Evolutionary conservation across 2,329 filamentous ascomycete species (phyloP).

Genomic region (Trematosphaeria pertusa): DNA sequence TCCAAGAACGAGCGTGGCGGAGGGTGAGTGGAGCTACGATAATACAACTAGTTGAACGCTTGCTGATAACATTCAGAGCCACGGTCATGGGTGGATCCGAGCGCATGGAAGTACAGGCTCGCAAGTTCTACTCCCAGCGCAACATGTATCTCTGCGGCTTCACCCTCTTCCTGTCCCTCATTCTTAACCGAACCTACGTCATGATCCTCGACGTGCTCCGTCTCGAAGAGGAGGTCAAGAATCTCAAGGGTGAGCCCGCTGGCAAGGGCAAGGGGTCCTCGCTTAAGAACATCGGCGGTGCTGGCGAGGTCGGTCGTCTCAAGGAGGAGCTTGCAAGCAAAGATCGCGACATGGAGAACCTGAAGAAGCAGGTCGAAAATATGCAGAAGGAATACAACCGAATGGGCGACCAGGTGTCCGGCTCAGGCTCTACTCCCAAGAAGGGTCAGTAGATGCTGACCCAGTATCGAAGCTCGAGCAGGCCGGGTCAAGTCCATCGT

Average conservation of each 20-base stretch:
- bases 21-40: slow-evolving; percentile 54
- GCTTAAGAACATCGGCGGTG: slow-evolving; percentile 73
- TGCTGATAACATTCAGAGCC: slow-evolving; percentile 53
- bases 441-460: slow-evolving; percentile 59
- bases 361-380: slow-evolving; percentile 92
- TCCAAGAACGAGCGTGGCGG: slow-evolving; percentile 64
- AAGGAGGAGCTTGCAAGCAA: slow-evolving; percentile 73
- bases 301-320: slow-evolving; percentile 75
- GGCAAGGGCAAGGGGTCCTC: slow-evolving; percentile 70
- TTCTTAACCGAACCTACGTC: slow-evolving; percentile 98
- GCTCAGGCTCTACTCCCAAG: slow-evolving; percentile 58
- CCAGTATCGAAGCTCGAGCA: slow-evolving; percentile 12
- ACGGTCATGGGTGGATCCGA: slow-evolving; percentile 83
- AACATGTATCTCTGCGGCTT: slow-evolving; percentile 99
- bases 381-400: slow-evolving; percentile 85
- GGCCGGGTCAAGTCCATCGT: slow-evolving; percentile 13
- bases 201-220: slow-evolving; percentile 94
- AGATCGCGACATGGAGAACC: slow-evolving; percentile 80
- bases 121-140: slow-evolving; percentile 99
- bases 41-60: background rate
- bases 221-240: slow-evolving; percentile 90
- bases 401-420: slow-evolving; percentile 81
- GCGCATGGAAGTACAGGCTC: slow-evolving; percentile 96
- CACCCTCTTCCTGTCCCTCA: slow-evolving; percentile 97
- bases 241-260: slow-evolving; percentile 72